Conservation (phyloP, 441 rosid genomes). For the Populus hybrid region DNA sequence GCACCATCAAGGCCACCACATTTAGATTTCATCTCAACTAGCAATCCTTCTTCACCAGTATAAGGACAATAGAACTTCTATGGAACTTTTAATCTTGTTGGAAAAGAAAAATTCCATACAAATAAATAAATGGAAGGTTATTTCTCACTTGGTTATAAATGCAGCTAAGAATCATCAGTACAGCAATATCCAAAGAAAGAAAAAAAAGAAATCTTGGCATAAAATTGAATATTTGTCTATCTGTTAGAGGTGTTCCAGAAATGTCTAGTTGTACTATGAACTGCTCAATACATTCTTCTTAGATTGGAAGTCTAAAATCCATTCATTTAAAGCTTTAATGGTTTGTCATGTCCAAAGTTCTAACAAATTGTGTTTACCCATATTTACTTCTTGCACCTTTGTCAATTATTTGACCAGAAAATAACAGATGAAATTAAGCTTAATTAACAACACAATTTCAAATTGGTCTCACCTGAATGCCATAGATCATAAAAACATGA, state of each 20-base stretch:
- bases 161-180: background rate
- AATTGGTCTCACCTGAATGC: conserved; percentile 39
- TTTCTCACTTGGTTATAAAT: background rate
- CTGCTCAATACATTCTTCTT: background rate
- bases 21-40: conserved; percentile 13
- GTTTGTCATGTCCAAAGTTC: background rate
- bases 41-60: background rate
- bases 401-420: background rate
- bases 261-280: background rate
- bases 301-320: background rate
- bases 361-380: background rate
- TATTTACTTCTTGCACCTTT: background rate
- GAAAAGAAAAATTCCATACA: background rate
- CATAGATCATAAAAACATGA: conserved; percentile 58
- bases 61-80: background rate
- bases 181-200: background rate
- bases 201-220: background rate
- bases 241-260: background rate
- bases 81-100: background rate
- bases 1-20: conserved; percentile 20
- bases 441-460: conserved; percentile 4
- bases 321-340: background rate
- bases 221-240: background rate
- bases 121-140: background rate
- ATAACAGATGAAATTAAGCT: background rate